These are phyloP conservation scores for Pseudohyphozyma bogoriensis DNA, from an alignment of 768 basidiomycete species.

Conservation along the genomic window DNA sequence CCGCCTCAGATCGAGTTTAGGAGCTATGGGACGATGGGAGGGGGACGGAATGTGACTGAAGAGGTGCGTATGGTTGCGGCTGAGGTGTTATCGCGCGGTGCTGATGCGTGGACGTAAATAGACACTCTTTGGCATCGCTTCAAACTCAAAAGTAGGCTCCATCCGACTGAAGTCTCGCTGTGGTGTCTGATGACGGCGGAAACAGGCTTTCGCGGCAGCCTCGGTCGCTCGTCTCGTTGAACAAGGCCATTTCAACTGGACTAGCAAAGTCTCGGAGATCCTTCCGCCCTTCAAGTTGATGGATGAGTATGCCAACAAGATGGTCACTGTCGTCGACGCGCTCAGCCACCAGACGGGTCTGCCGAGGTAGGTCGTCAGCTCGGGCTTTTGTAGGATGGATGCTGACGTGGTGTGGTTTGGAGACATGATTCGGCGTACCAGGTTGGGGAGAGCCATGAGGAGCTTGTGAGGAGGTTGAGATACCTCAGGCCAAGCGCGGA, in stretches of 20 bases:
- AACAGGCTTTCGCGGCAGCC: slow-evolving; percentile 5
- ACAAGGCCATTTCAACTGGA: slow-evolving; percentile 1
- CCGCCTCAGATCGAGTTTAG: neutral
- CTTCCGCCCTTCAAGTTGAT: slow-evolving; percentile 39
- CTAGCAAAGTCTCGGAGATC: neutral
- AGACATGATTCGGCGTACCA: neutral
- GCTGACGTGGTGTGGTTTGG: neutral
- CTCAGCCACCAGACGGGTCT: slow-evolving; percentile 43
- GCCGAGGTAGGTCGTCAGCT: slow-evolving; percentile 22
- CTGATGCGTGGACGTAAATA: neutral
- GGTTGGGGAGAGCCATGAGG: neutral
- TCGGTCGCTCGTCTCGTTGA: slow-evolving; percentile 2
- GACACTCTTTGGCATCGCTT: slow-evolving; percentile 5
- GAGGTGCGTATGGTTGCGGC: neutral
- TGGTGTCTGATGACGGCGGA: too few relatives aligned
- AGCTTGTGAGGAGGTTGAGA: neutral
- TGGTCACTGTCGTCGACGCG: slow-evolving; percentile 40
- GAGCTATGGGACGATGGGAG: neutral
- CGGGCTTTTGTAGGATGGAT: neutral
- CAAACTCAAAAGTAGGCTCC: neutral
- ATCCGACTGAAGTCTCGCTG: too few relatives aligned
- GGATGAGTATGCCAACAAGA: slow-evolving; percentile 41
- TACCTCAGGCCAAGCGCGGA: neutral
- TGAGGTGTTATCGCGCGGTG: too few relatives aligned
- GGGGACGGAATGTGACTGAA: neutral